phyloP scores from a whole-genome alignment of 2,329 filamentous ascomycete genomes.

The Ceratocystis cacaofunesta region DNA sequence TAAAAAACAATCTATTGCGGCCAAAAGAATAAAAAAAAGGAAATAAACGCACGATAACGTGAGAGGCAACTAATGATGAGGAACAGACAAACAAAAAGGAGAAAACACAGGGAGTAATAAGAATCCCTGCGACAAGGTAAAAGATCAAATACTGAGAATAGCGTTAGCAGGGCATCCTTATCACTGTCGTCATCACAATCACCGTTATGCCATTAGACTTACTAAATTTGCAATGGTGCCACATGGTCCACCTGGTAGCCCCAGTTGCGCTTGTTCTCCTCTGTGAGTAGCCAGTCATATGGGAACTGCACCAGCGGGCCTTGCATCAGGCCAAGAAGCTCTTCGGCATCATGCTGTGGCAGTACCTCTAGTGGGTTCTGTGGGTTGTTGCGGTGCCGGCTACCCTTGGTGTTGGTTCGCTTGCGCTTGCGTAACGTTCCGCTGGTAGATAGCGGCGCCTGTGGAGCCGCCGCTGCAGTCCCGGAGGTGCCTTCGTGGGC shows the following conservation, averaged over 20 bases:
- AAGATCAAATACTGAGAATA: background rate
- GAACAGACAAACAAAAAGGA: background rate
- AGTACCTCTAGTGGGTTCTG: constrained; percentile 54
- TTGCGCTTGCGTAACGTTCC: constrained; percentile 41
- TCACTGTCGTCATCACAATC: background rate
- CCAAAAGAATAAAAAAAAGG: background rate
- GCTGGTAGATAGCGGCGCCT: constrained; percentile 26
- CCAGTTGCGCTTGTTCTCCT: constrained; percentile 91
- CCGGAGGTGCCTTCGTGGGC: background rate
- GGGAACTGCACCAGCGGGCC: constrained; percentile 84
- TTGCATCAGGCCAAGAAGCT: constrained; percentile 66
- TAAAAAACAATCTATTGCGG: background rate
- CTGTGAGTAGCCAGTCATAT: constrained; percentile 85
- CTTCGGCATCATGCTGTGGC: constrained; percentile 60
- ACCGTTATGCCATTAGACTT: constrained; percentile 27
- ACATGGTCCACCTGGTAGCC: constrained; percentile 92
- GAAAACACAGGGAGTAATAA: background rate
- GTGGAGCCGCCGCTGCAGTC: background rate
- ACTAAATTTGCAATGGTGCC: constrained; percentile 95
- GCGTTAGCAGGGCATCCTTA: background rate
- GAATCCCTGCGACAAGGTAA: background rate
- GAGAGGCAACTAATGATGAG: background rate
- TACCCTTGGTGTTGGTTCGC: constrained; percentile 55
- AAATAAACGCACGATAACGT: background rate
- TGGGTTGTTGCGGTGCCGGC: constrained; percentile 42